Conservation (phyloP, 2,329 filamentous ascomycete species). For the Canariomyces notabilis region DNA sequence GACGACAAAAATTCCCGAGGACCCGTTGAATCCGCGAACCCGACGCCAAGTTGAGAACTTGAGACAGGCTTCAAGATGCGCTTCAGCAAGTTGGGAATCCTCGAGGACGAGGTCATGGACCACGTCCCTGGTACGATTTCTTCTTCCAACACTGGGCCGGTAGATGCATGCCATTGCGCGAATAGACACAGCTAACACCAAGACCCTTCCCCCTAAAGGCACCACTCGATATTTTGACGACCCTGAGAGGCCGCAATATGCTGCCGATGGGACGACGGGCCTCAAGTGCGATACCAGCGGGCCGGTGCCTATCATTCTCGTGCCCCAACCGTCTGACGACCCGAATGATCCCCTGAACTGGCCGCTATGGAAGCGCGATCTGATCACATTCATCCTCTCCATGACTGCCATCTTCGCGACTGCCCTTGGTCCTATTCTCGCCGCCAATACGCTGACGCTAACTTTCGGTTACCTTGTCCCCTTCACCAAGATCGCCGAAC, state of each 20-base stretch:
- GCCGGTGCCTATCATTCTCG: slow-evolving; percentile 66
- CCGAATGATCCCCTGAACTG: slow-evolving; percentile 84
- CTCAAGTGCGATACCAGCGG: slow-evolving; percentile 71
- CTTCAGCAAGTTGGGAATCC: slow-evolving; percentile 71
- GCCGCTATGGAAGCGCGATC: slow-evolving; percentile 80
- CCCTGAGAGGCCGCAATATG: slow-evolving; percentile 42
- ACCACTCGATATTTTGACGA: slow-evolving; percentile 63
- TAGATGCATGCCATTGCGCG: not conserved
- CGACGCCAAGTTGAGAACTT: slow-evolving; percentile 10
- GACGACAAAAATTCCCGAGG: too few relatives aligned
- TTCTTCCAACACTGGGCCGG: not conserved
- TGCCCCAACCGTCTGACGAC: slow-evolving; percentile 83
- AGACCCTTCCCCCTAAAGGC: slow-evolving; percentile 39
- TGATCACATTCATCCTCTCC: slow-evolving; percentile 74
- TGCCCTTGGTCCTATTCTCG: slow-evolving; percentile 78
- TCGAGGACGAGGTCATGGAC: slow-evolving; percentile 60
- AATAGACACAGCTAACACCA: slow-evolving; percentile 3
- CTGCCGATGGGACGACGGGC: slow-evolving; percentile 36
- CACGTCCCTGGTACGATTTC: slow-evolving; percentile 65
- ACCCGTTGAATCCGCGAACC: slow-evolving; percentile 1
- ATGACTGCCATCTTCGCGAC: slow-evolving; percentile 78
- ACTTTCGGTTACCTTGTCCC: slow-evolving; percentile 58
- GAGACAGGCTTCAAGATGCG: too few relatives aligned
- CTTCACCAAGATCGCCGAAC: slow-evolving; percentile 72
- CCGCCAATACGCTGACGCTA: slow-evolving; percentile 79